Evolutionary conservation across 768 basidiomycete genomes (phyloP), one percentile per base, ranked within the genome.

Genomic region (Podaxis sp.): DNA sequence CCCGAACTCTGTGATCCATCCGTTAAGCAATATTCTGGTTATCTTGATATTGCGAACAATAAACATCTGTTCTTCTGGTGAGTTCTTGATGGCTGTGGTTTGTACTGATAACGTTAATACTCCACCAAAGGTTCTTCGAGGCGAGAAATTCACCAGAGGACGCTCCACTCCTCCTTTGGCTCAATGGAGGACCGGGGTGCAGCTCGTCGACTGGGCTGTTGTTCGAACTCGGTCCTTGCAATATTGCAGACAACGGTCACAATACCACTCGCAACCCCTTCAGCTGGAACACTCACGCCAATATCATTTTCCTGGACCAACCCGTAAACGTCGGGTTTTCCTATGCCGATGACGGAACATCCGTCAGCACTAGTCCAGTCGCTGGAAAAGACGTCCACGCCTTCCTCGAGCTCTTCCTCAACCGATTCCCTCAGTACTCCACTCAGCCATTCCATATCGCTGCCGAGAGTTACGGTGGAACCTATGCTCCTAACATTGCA

Each of bases 241-340:
- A 74, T 32, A 79, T 98, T 62, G 74, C 81, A 16, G 74, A 92
- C 46, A 77, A 86, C 1, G 93, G 93, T 36, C 75, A 76, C 61
- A 88, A 87, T 74, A 86, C 86, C 14, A 87, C 84, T 1, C 68
- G 69, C 69, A 98, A 99, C 74, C 81, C 85, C 5, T 70, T 91
- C 78, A 88, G 88, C 65, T 99, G 96, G 96, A 99, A 88, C 66
- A 79, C 77, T 42, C 74, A 88, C 64, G 86, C 90, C 51, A 92
- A 92, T 68, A 77, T 89, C 64, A 87, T 89, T 59, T 89, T 89
- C 80, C 83, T 90, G 62, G 85, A 87, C 69, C 82, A 93, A 68
- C 95, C 95, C 18, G 83, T 95, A 65, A 85, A 89, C 59, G 95
- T 97, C 40, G 95, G 96, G 35, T 96, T 82, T 75, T 95, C 92